Conservation (phyloP, 768 basidiomycete species). For the Termitomyces sp. region DNA sequence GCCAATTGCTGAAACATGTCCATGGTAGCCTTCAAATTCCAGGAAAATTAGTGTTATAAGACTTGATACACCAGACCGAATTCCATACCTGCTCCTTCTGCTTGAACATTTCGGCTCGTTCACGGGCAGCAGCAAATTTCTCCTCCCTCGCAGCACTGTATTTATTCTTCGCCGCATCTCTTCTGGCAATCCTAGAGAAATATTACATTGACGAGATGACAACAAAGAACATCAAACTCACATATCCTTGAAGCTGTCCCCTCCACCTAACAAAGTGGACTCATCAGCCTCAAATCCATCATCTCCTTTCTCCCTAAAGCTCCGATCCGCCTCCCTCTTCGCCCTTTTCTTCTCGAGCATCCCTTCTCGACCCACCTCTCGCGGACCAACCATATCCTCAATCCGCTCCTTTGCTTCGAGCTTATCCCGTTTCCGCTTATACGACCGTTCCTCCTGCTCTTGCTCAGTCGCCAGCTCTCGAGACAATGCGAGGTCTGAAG, state of each 20-base stretch:
- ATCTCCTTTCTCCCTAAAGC: conserved; percentile 76
- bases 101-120: conserved; percentile 60
- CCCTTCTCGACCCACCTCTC: conserved; percentile 77
- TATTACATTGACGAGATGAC: conserved; percentile 4
- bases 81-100: conserved; percentile 72
- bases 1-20: conserved; percentile 91
- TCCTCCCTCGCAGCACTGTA: conserved; percentile 51
- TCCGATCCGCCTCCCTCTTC: conserved; percentile 65
- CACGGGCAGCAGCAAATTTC: conserved; percentile 48
- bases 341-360: conserved; percentile 85
- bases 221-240: conserved; percentile 32
- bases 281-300: conserved; percentile 80
- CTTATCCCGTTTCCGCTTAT: conserved; percentile 68
- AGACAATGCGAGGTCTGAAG: conserved; percentile 67
- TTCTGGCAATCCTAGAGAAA: conserved; percentile 58
- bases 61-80: background rate
- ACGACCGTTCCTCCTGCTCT: conserved; percentile 47
- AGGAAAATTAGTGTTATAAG: background rate
- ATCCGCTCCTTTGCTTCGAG: conserved; percentile 64
- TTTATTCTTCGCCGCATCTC: conserved; percentile 70
- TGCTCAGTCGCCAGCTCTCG: conserved; percentile 60
- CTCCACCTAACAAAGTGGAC: conserved; percentile 75
- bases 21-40: conserved; percentile 69
- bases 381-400: conserved; percentile 81
- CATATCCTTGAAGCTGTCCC: conserved; percentile 80